Percentiles rank a stretch among this genome's conserved stretches.
Conservation (phyloP, 2,329 filamentous ascomycete genomes). For the Gnomoniopsis smithogilvyi region DNA sequence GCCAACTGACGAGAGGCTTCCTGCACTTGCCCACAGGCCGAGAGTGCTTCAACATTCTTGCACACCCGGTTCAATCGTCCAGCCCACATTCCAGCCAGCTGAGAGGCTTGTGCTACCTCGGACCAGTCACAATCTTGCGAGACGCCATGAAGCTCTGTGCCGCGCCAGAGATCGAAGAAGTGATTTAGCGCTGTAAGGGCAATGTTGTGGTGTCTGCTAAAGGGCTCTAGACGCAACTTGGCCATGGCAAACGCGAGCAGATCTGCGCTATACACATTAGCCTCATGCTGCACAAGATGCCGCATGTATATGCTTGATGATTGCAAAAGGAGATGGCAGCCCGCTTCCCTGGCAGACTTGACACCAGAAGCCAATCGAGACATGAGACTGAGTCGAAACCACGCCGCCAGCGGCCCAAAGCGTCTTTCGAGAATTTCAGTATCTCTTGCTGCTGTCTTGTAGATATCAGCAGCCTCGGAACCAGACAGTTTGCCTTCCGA, state of each 20-base stretch:
- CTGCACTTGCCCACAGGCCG: background rate
- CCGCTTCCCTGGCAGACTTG: background rate
- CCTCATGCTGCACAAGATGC: conserved; percentile 3
- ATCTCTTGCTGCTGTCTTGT: background rate
- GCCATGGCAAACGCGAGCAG: conserved; percentile 9
- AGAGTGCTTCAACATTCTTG: background rate
- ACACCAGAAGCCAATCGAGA: conserved; percentile 1
- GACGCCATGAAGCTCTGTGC: conserved; percentile 5
- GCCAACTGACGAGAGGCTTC: background rate
- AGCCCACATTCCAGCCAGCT: conserved; percentile 8
- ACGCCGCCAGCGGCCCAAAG: background rate
- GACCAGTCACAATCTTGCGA: background rate
- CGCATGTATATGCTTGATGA: background rate
- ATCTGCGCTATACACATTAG: background rate
- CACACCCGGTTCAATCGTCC: conserved; percentile 1
- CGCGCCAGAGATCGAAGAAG: conserved; percentile 14
- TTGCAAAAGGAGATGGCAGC: conserved; percentile 1
- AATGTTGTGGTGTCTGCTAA: conserved; percentile 1
- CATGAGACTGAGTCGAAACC: background rate
- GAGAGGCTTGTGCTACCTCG: background rate
- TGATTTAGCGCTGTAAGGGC: conserved; percentile 8
- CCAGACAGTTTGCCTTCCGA: conserved; percentile 5
- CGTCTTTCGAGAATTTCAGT: background rate
- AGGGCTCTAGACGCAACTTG: background rate
- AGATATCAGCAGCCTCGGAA: conserved; percentile 5